Evolutionary conservation across 106 monocot species (phyloP), one percentile per base, ranked within the genome.

Genomic region (Phalaenopsis aphrodite): DNA sequence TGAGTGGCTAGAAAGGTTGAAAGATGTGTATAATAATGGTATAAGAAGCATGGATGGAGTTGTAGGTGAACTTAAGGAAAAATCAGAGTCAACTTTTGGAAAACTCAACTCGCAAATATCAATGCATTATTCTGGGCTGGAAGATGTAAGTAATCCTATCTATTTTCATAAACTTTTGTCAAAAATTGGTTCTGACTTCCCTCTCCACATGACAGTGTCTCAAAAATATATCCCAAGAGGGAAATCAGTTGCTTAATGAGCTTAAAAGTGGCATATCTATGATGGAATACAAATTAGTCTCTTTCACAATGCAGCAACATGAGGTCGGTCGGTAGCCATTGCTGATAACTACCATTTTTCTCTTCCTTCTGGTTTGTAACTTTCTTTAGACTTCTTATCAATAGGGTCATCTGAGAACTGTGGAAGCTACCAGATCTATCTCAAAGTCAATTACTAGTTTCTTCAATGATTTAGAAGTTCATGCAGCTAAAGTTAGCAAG

Each of bases 341-440:
- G 5, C 8, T 42, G 43, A 17, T n/a, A 42, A 42, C 45, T 17
- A 21, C 45, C 10, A 23, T 30, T 80, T 48, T 18, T 17, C 5
- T 47, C 75, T 41, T 14, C 39, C 36, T 10, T 9, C 4, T 37
- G 39, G 39, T 39, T 69, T 64, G 14, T 15, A 41, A 7, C 8
- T 74, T 74, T 74, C 41, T 74, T 42, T 43, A 4, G 1, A 74
- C 1, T 71, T 71, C 19, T 43, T 74, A 74, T 18, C 42, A n/a
- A 83, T 83, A 95, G 95, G 90, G 95, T 74, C 88, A 92, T 85
- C 83, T 85, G 55, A 86, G 87, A 83, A 77, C 87, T 75, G 84
- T 95, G 4, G 88, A 92, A 49, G 81, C 87, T 66, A 86, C 92
- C 81, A 56, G 92, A 55, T 90, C 92, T 75, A 95, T 95, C 80